Base-by-base conservation (phyloP, 2,329 filamentous ascomycete genomes). In the Fusarium sp. region DNA sequence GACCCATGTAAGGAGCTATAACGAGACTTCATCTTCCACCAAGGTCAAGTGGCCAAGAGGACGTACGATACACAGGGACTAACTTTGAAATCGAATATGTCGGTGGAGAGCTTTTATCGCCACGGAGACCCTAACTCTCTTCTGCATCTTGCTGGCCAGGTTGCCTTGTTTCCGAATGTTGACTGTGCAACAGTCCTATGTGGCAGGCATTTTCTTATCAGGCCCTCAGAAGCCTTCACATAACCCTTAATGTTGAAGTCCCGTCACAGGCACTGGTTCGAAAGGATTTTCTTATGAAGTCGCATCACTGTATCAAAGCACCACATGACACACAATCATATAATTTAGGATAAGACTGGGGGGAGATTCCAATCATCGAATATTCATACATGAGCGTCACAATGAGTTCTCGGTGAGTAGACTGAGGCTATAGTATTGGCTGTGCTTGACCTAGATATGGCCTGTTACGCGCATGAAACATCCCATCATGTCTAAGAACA, bases 1-100 rank as follows among this genome's bases (percentile, higher is more conserved):
- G 14, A 30, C 5, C 5, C 18, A 13, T 9, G 2, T 18, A 7
- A n/a, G 22, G 11, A n/a, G 3, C 45, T 13, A 3, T 1, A 3
- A 22, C 10, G 11, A 31, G 11, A 5, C 15, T 13, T 13, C 11
- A n/a, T n/a, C 11, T n/a, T 13, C 2, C 7, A 16, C 9, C 14
- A 30, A 30, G 11, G 14, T 48, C 2, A 18, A 24, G 6, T 10
- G 11, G 22, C 3, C 28, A 18, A 18, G 28, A 16, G 6, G 10
- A 13, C 4, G 3, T 3, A 18, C 3, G 4, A 18, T 6, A 31
- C 22, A 13, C 28, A 13, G 15, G 15, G 12, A 4, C 24, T 20
- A 14, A 5, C 7, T 10, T 47, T 26, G 6, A 22, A 30, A 11
- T 30, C 3, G 2, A 3, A 15, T 16, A 7, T 8, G 9, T 28